Evolutionary conservation across 1,284 basidiomycete species (phyloP).

Genomic region (Melampsora occidentalis): DNA sequence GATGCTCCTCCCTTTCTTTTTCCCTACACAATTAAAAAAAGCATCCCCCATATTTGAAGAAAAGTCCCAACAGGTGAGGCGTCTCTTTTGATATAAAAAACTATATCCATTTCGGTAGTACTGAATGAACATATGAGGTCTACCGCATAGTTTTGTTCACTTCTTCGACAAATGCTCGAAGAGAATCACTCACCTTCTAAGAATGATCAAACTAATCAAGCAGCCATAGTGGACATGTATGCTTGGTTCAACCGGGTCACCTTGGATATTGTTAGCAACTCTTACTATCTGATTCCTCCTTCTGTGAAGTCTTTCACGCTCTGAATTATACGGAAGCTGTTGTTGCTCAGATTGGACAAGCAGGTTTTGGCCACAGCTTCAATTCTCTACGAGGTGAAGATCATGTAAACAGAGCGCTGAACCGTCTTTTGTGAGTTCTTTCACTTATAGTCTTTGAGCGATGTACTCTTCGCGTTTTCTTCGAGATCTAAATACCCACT

Average conservation of each 20-base stretch:
- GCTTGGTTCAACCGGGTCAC: slow-evolving; percentile 2
- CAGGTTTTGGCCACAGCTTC: slow-evolving; percentile 24
- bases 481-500: background rate
- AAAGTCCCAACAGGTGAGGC: background rate
- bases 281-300: background rate
- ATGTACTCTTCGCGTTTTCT: background rate
- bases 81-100: background rate
- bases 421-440: slow-evolving; percentile 4
- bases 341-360: slow-evolving; percentile 24
- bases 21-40: slow-evolving; percentile 4
- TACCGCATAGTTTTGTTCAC: background rate
- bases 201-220: background rate
- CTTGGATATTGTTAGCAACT: slow-evolving; percentile 10
- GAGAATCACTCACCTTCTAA: background rate
- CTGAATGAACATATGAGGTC: background rate
- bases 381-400: slow-evolving; percentile 11
- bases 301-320: background rate
- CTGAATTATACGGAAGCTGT: background rate
- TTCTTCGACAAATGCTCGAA: background rate
- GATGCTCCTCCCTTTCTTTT: slow-evolving; percentile 12
- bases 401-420: background rate
- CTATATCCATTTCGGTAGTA: background rate
- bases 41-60: slow-evolving; percentile 4
- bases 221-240: slow-evolving; percentile 2
- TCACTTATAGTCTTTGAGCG: background rate